Conservation (phyloP, 2,329 filamentous ascomycete genomes). For the Penicillium sclerotigenum region DNA sequence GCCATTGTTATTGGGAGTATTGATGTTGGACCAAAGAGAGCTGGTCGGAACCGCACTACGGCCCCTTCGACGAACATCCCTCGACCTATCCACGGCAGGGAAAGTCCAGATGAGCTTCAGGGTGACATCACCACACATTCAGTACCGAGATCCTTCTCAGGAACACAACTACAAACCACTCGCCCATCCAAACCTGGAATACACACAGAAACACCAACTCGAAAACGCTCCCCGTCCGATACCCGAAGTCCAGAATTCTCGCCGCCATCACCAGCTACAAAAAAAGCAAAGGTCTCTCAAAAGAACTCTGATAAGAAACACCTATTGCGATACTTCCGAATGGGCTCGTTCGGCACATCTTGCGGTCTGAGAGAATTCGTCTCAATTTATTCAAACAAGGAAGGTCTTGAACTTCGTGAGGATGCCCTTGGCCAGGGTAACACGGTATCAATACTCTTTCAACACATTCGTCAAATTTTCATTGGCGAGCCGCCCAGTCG, state of each 20-base stretch:
- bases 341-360: conserved; percentile 16
- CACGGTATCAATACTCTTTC: conserved; percentile 16
- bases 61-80: conserved; percentile 1
- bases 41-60: background rate
- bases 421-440: background rate
- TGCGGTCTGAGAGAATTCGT: conserved; percentile 4
- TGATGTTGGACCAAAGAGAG: background rate
- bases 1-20: background rate
- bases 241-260: conserved; percentile 32
- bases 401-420: conserved; percentile 11
- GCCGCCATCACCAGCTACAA: conserved; percentile 12
- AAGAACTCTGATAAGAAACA: background rate
- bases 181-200: conserved; percentile 4
- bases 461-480: conserved; percentile 20
- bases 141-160: conserved; percentile 11
- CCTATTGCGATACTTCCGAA: conserved; percentile 24
- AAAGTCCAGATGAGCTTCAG: conserved; percentile 43
- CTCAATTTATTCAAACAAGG: conserved; percentile 15
- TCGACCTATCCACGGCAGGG: conserved; percentile 19
- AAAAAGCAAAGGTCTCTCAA: conserved; percentile 11
- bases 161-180: background rate
- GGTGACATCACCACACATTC: conserved; percentile 33
- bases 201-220: conserved; percentile 1
- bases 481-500: conserved; percentile 21
- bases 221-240: conserved; percentile 31